phyloP scores from a whole-genome alignment of 345 rosid genomes.

The Xanthoceras sorbifolium region DNA sequence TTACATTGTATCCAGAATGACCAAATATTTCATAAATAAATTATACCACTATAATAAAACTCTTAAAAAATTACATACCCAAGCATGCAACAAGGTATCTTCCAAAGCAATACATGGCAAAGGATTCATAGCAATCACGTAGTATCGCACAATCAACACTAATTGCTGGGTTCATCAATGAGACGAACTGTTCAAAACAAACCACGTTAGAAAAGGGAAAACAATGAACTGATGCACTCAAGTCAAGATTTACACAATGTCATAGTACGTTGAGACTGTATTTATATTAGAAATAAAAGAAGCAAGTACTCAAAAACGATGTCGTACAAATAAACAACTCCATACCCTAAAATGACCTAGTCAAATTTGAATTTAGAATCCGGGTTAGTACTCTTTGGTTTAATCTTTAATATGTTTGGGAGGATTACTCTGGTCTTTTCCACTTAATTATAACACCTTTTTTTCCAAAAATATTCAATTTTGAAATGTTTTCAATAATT shows the following conservation, averaged over 20 bases:
- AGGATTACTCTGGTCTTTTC: background rate
- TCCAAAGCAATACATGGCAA: slow-evolving; percentile 99
- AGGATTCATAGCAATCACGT: slow-evolving; percentile 97
- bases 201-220: slow-evolving; percentile 13
- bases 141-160: slow-evolving; percentile 89
- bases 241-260: background rate
- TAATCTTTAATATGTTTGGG: background rate
- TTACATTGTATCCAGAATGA: background rate
- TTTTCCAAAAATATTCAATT: background rate
- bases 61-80: slow-evolving; percentile 53
- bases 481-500: background rate
- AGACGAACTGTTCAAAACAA: slow-evolving; percentile 62
- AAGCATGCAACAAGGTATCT: slow-evolving; percentile 97
- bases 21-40: background rate
- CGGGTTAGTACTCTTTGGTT: background rate
- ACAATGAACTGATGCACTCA: background rate
- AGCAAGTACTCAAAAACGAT: background rate
- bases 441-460: background rate
- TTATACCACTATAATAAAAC: slow-evolving; percentile 1
- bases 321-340: background rate
- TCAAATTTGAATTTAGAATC: background rate
- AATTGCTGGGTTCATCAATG: slow-evolving; percentile 84
- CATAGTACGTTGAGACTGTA: background rate
- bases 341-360: background rate
- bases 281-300: background rate